A percentile compares a stretch with the other conserved stretches of the same genome.
These are phyloP conservation scores for Phaffia australis DNA, from an alignment of 768 basidiomycete species.

Conservation along the genomic window DNA sequence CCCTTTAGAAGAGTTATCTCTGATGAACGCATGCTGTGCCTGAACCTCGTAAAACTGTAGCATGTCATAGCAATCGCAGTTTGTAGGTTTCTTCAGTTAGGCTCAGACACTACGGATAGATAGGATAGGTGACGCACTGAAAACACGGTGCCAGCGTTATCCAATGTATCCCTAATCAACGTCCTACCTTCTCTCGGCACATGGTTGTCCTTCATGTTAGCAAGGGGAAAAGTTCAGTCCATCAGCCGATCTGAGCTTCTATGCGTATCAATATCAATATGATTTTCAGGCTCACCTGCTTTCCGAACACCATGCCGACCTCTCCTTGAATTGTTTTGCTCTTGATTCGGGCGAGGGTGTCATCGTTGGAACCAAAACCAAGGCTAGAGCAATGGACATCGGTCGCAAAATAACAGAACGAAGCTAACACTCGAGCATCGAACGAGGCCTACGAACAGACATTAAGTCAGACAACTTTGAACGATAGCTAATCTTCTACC, in stretches of 20 bases:
- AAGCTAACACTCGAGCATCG: constrained; percentile 65
- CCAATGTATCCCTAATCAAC: constrained; percentile 67
- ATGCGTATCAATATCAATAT: too few species aligned
- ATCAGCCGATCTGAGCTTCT: not conserved
- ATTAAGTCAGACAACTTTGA: too few species aligned
- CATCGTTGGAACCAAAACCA: constrained; percentile 68
- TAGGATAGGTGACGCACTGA: constrained; percentile 48
- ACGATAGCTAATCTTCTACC: not conserved
- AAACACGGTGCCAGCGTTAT: constrained; percentile 60
- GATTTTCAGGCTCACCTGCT: constrained; percentile 50
- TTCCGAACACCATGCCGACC: constrained; percentile 91
- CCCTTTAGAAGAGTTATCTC: constrained; percentile 49
- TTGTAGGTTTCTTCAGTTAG: not conserved
- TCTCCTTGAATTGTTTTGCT: constrained; percentile 73
- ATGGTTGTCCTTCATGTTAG: constrained; percentile 62
- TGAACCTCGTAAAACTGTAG: constrained; percentile 83
- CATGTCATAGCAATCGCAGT: not conserved
- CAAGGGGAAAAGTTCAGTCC: not conserved
- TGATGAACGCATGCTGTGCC: constrained; percentile 92
- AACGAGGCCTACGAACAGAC: constrained; percentile 59
- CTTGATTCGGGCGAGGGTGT: constrained; percentile 62
- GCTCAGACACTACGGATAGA: not conserved
- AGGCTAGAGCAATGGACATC: constrained; percentile 70
- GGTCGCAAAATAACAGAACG: constrained; percentile 91
- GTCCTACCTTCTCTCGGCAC: constrained; percentile 79